Percentiles rank a stretch among this genome's conserved stretches.
These are phyloP conservation scores for Xylariaceae sp. DNA, from an alignment of 2,329 filamentous ascomycete species.

Conservation along the genomic window DNA sequence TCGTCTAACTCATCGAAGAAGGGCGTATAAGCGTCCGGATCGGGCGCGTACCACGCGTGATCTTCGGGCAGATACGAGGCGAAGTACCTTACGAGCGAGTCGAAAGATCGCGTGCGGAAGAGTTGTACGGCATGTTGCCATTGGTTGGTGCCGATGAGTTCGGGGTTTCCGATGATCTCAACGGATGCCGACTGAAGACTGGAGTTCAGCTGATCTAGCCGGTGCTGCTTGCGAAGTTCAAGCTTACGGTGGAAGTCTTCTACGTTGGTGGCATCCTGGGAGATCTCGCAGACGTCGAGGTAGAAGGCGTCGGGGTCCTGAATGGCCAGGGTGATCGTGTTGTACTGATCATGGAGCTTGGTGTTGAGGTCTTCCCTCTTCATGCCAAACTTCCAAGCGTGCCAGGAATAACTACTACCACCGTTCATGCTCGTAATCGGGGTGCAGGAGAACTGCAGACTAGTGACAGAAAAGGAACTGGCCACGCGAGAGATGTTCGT, in stretches of 20 bases:
- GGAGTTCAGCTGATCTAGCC: conserved; percentile 50
- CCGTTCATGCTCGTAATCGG: conserved; percentile 47
- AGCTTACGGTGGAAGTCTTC: conserved; percentile 52
- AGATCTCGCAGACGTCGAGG: conserved; percentile 56
- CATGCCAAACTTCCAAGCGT: conserved; percentile 59
- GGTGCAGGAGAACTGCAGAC: conserved; percentile 6
- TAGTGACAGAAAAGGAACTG: conserved; percentile 1
- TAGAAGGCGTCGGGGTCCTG: conserved; percentile 58
- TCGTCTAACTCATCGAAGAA: conserved; percentile 42
- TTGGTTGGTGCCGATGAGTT: conserved; percentile 53
- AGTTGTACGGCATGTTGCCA: conserved; percentile 55
- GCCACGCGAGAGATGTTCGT: conserved; percentile 3
- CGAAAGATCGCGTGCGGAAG: conserved; percentile 54
- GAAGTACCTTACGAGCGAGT: conserved; percentile 57
- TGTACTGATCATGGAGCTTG: conserved; percentile 55
- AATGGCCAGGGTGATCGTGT: conserved; percentile 51
- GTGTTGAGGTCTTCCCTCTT: conserved; percentile 54
- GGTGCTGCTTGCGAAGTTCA: conserved; percentile 48
- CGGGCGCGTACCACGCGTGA: conserved; percentile 39
- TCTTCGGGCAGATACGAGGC: conserved; percentile 52
- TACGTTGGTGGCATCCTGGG: conserved; percentile 43
- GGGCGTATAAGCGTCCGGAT: conserved; percentile 27
- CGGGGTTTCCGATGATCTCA: conserved; percentile 56
- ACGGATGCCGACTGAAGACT: conserved; percentile 53
- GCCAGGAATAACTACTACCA: conserved; percentile 44